Evolutionary conservation across 441 rosid species (phyloP).

Genomic region (Erodium moschatum): DNA sequence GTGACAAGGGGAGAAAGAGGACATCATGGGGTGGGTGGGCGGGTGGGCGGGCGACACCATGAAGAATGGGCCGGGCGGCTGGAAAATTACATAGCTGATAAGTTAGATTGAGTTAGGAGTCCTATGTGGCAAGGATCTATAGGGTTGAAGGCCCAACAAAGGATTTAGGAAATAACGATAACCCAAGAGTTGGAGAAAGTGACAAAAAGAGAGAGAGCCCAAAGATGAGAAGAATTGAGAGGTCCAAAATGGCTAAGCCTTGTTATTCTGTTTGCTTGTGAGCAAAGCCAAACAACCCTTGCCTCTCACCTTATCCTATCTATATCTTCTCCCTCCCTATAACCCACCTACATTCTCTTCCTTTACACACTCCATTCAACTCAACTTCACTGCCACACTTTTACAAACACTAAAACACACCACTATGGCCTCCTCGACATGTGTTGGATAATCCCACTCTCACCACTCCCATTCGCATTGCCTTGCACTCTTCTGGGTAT

Average conservation of each 20-base stretch:
- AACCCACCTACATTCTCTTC: constrained; percentile 11
- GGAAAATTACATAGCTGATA: too few species aligned
- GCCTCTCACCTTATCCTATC: constrained; percentile 69
- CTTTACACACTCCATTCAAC: not conserved
- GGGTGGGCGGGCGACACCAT: too few species aligned
- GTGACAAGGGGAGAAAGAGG: too few species aligned
- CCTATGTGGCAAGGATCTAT: not conserved
- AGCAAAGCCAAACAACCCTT: constrained; percentile 20
- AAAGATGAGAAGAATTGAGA: constrained; percentile 38
- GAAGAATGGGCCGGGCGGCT: too few species aligned
- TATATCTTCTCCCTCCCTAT: constrained; percentile 19
- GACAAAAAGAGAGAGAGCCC: not conserved
- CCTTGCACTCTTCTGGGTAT: not conserved
- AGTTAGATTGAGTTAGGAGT: too few species aligned
- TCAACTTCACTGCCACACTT: not conserved
- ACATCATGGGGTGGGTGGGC: too few species aligned
- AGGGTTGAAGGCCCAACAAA: not conserved
- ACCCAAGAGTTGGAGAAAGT: not conserved
- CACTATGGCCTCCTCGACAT: not conserved
- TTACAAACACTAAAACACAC: not conserved
- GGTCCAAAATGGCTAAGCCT: constrained; percentile 56
- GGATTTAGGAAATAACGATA: not conserved
- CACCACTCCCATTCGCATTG: not conserved
- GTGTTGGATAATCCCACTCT: not conserved
- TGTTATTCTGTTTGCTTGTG: constrained; percentile 27